These are phyloP conservation scores for Lunasporangiospora selenospora DNA, from an alignment of 192 early-diverging fungal genomes.

Conservation along the genomic window DNA sequence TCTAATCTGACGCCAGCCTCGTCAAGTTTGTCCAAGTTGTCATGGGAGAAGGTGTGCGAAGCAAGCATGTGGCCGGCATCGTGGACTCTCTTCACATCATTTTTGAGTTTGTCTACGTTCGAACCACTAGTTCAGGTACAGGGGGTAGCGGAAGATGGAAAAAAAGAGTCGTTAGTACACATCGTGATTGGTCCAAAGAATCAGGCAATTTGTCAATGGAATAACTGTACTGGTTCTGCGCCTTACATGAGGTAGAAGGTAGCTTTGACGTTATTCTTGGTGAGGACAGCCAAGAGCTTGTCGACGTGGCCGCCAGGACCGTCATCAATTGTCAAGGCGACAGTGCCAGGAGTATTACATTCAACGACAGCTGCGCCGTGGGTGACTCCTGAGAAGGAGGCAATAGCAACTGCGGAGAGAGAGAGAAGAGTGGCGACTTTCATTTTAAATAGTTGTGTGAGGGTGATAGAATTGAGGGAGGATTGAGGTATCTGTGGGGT, in stretches of 20 bases:
- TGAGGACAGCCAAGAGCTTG: constrained; percentile 56
- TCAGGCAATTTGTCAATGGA: too few species aligned
- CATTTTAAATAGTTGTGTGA: too few species aligned
- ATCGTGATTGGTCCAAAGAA: not conserved
- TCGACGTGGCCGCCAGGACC: constrained; percentile 56
- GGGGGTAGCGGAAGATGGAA: too few species aligned
- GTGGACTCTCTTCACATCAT: constrained; percentile 47
- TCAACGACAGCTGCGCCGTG: not conserved
- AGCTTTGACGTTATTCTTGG: constrained; percentile 61
- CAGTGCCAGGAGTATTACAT: constrained; percentile 8
- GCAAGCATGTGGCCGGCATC: constrained; percentile 68
- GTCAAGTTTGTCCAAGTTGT: constrained; percentile 53
- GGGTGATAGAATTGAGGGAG: too few species aligned
- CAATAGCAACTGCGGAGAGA: too few species aligned
- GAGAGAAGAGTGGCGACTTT: too few species aligned
- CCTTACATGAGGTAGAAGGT: constrained; percentile 72
- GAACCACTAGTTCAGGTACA: too few species aligned
- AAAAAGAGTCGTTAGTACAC: constrained; percentile 3
- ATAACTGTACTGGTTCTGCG: too few species aligned
- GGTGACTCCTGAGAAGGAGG: not conserved
- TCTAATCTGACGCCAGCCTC: constrained; percentile 50
- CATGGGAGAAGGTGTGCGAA: constrained; percentile 60
- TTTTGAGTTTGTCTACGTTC: too few species aligned
- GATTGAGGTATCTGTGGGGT: too few species aligned
- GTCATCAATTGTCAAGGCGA: constrained; percentile 63